Evolutionary conservation across 2,329 filamentous ascomycete species (phyloP), one percentile per base, ranked within the genome.

Genomic region (Nemania diffusa): DNA sequence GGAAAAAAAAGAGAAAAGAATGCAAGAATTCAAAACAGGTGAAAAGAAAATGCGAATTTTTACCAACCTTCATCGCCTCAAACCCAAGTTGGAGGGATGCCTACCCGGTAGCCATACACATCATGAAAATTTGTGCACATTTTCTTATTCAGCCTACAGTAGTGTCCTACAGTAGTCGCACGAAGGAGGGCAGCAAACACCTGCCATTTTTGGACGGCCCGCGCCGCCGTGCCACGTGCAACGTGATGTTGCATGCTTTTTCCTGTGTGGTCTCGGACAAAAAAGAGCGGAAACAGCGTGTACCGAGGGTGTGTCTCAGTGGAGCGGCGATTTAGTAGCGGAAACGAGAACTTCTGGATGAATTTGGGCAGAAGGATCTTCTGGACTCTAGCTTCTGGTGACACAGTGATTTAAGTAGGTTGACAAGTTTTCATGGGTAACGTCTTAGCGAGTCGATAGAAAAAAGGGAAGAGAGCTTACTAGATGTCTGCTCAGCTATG

Each of bases 141-240:
- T 20, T 44, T 44, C 40, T 20, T 20, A 7, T 20, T 20, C 40
- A 44, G 40, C n/a, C 40, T 20, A n/a, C n/a, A n/a, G n/a, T n/a
- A 17, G 15, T 17, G 17, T n/a, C 40, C 5, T 17, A 34, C 11
- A n/a, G 15, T 13, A 9, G 24, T 17, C 24, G 24, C 46, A 27
- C 46, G 13, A 27, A 27, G 46, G 46, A 50, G 27, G 11, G 27
- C 17, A n/a, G 15, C 4, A 42, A 26, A 29, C 37, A 63, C 58
- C 64, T 62, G 53, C 58, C 64, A 15, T 34, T 62, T 63, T 26
- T 24, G 40, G 60, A 64, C 55, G 53, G 48, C 15, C 50, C 42
- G 55, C 50, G 50, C 50, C 55, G 65, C 59, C 59, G 57, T 62
- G 32, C 64, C 60, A 56, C 42, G 55, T 64, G 60, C 50, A 27